phyloP scores from a whole-genome alignment of 2,329 filamentous ascomycete genomes.

The Aspergillus aculeatinus region DNA sequence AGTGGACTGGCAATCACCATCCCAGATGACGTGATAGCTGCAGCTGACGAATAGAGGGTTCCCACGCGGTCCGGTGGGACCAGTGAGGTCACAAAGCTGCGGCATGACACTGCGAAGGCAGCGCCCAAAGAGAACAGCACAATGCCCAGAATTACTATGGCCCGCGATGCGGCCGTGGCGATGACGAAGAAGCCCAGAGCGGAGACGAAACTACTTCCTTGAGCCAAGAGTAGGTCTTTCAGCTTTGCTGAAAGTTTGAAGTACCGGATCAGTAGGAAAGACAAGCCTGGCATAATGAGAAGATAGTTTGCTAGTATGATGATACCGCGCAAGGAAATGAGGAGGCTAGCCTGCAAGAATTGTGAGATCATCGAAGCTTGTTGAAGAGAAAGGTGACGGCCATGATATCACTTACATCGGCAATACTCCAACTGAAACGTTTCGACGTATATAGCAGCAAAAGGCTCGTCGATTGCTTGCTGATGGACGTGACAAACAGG shows the following conservation, averaged over 20 bases:
- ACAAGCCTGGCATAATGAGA: conserved; percentile 24
- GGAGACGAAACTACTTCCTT: conserved; percentile 20
- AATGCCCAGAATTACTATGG: conserved; percentile 19
- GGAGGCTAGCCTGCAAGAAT: conserved; percentile 24
- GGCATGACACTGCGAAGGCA: conserved; percentile 22
- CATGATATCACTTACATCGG: conserved; percentile 18
- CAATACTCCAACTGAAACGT: conserved; percentile 31
- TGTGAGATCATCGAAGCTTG: conserved; percentile 7
- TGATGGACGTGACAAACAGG: conserved; percentile 25
- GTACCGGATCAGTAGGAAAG: conserved; percentile 16
- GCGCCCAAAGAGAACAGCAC: conserved; percentile 27
- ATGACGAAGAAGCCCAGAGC: conserved; percentile 22
- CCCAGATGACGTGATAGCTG: conserved; percentile 24
- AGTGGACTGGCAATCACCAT: conserved; percentile 26
- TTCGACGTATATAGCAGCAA: conserved; percentile 33
- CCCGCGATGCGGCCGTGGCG: conserved; percentile 15
- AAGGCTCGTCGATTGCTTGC: conserved; percentile 22
- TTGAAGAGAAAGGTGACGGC: too few relatives aligned
- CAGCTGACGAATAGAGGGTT: conserved; percentile 29
- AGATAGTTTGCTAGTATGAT: conserved; percentile 24
- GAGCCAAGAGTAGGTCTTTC: conserved; percentile 25
- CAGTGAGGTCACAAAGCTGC: conserved; percentile 29
- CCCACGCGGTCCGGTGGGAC: conserved; percentile 28
- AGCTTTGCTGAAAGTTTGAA: conserved; percentile 20
- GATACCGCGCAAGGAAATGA: conserved; percentile 28